Evolutionary conservation across 495 filamentous ascomycete species (phyloP).

Genomic region (Tirmania nivea): DNA sequence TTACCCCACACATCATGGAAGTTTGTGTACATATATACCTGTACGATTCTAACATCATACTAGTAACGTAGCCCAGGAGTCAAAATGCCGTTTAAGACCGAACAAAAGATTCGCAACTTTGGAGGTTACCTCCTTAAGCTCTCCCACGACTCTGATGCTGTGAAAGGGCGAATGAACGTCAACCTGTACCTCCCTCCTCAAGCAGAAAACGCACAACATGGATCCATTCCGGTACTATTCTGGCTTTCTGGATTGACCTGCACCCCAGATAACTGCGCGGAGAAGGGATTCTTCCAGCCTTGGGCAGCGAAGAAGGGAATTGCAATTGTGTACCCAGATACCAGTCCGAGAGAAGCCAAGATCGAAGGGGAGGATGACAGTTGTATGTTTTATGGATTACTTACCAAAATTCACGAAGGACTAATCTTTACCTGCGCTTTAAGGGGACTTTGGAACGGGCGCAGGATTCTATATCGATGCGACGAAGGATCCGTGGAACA

Average conservation of each 20-base stretch:
- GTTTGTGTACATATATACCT: no score
- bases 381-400: constrained; percentile 21
- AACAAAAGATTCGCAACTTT: constrained; percentile 75
- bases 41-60: no score
- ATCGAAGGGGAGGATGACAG: constrained; percentile 60
- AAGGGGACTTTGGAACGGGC: constrained; percentile 60
- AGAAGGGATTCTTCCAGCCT: constrained; percentile 91
- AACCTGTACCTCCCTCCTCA: constrained; percentile 49
- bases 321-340: constrained; percentile 84
- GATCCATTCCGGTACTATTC: constrained; percentile 66
- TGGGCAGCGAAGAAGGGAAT: constrained; percentile 54
- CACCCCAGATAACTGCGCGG: constrained; percentile 83
- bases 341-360: constrained; percentile 58
- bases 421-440: no score
- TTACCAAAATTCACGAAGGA: no score
- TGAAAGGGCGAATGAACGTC: constrained; percentile 46
- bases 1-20: no score
- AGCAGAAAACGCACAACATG: constrained; percentile 7
- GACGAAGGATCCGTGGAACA: constrained; percentile 45
- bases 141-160: constrained; percentile 52
- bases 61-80: neutral
- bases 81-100: constrained; percentile 62
- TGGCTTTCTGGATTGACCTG: constrained; percentile 91
- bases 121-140: constrained; percentile 91
- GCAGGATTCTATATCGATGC: constrained; percentile 94